These are phyloP conservation scores for Pilobolus umbonatus DNA, from an alignment of 192 early-diverging fungal genomes.

Conservation along the genomic window DNA sequence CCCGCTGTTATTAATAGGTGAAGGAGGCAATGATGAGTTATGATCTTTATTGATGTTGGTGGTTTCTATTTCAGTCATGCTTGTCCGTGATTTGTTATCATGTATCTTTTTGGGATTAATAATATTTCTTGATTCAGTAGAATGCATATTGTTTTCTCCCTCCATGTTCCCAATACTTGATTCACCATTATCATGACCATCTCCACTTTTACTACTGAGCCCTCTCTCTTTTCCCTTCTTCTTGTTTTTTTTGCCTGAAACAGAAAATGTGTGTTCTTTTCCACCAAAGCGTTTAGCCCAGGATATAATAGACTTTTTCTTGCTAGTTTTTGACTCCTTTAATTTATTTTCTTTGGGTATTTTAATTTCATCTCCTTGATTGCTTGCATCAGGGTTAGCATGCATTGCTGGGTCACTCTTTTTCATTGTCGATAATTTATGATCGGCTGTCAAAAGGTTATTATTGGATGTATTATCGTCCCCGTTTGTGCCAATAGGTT, in stretches of 20 bases:
- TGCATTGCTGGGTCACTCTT: no score
- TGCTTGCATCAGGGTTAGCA: neutral
- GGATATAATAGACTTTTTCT: slow-evolving; percentile 1
- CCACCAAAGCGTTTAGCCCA: slow-evolving; percentile 26
- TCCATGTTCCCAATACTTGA: no score
- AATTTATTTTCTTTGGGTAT: neutral
- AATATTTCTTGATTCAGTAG: no score
- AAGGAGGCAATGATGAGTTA: neutral
- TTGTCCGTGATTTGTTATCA: no score
- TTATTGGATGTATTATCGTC: no score
- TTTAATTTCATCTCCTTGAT: slow-evolving; percentile 8
- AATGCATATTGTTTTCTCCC: no score
- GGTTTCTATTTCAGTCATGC: neutral
- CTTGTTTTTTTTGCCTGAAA: neutral
- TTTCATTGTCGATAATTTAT: no score
- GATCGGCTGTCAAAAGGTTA: no score
- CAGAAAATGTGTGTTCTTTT: neutral
- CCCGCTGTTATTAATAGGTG: neutral
- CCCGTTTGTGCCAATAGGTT: no score
- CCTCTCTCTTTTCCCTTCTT: neutral
- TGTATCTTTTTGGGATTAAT: no score
- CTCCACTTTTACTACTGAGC: neutral
- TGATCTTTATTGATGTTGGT: neutral
- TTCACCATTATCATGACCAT: neutral
- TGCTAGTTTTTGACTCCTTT: neutral